A percentile compares a stretch with the other conserved stretches of the same genome.
phyloP scores from a whole-genome alignment of 2,329 filamentous ascomycete genomes.

The Aspergillus ruber region DNA sequence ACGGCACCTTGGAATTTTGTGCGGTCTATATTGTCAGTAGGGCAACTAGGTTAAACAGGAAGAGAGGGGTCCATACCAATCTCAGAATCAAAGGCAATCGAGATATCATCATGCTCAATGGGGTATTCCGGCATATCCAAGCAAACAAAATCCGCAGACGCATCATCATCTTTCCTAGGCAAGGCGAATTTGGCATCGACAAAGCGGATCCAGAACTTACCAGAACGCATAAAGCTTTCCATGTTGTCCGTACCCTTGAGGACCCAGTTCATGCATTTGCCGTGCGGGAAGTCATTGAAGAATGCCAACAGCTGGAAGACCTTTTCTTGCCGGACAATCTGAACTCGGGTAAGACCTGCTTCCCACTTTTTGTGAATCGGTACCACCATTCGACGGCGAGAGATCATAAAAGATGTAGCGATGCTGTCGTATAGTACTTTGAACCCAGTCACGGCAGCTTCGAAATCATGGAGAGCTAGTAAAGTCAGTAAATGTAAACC shows the following conservation, averaged over 20 bases:
- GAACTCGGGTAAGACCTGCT: conserved; percentile 69
- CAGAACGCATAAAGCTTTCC: conserved; percentile 59
- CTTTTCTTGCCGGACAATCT: conserved; percentile 70
- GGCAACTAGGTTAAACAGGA: background rate
- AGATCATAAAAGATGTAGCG: conserved; percentile 70
- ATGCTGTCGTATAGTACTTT: conserved; percentile 58
- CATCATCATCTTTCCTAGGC: conserved; percentile 51
- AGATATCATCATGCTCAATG: conserved; percentile 87
- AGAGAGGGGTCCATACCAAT: conserved; percentile 57
- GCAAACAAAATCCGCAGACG: conserved; percentile 67
- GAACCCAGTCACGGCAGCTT: conserved; percentile 73
- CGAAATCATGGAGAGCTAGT: conserved; percentile 68
- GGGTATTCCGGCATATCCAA: conserved; percentile 83
- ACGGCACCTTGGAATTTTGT: conserved; percentile 31
- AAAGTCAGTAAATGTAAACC: conserved; percentile 8
- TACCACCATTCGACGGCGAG: conserved; percentile 79
- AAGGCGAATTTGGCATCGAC: conserved; percentile 88
- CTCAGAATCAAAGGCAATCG: conserved; percentile 74
- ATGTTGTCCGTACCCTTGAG: conserved; percentile 79
- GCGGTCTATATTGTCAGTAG: conserved; percentile 24
- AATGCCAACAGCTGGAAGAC: conserved; percentile 75
- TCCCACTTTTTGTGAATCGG: conserved; percentile 95
- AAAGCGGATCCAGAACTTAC: conserved; percentile 68
- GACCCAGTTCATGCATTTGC: conserved; percentile 81
- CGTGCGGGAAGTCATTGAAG: conserved; percentile 81